Evolutionary conservation across 2,329 filamentous ascomycete species (phyloP).

Genomic region (Phialophora tarda): DNA sequence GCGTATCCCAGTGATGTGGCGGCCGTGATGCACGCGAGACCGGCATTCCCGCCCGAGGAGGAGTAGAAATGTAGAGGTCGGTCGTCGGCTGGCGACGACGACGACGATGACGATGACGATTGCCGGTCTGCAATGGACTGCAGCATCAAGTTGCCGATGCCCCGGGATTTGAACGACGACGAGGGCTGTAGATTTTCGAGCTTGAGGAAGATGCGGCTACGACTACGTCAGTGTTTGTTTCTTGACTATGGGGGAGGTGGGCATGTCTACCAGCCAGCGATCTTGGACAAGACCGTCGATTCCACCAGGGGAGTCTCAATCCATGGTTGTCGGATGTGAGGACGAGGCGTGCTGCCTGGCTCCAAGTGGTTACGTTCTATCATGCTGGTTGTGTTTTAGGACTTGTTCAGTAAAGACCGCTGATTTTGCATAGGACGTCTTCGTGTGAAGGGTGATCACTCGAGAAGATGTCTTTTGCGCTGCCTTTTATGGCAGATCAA

Average conservation of each 20-base stretch:
- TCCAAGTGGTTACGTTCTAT: conserved; percentile 15
- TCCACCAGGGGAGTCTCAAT: conserved; percentile 50
- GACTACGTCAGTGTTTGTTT: background rate
- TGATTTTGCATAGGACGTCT: background rate
- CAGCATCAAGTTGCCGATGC: conserved; percentile 48
- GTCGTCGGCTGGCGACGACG: conserved; percentile 49
- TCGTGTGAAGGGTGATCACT: background rate
- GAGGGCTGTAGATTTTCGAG: conserved; percentile 84
- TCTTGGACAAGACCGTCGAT: conserved; percentile 46
- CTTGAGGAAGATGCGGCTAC: conserved; percentile 78
- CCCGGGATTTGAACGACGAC: conserved; percentile 78
- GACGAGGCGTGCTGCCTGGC: conserved; percentile 11
- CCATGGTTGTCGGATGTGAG: conserved; percentile 42
- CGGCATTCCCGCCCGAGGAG: conserved; percentile 82
- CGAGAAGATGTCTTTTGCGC: background rate
- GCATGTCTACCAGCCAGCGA: conserved; percentile 47
- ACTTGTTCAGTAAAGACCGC: background rate
- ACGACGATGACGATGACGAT: conserved; percentile 53
- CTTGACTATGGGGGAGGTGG: background rate
- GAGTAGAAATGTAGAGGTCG: conserved; percentile 73
- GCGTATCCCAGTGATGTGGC: conserved; percentile 67
- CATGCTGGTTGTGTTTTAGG: background rate
- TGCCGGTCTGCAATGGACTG: conserved; percentile 71
- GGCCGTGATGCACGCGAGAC: conserved; percentile 78
- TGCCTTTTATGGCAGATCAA: background rate